Evolutionary conservation across 164 flowering plant genomes (phyloP).

Genomic region (Chimonanthus praecox): DNA sequence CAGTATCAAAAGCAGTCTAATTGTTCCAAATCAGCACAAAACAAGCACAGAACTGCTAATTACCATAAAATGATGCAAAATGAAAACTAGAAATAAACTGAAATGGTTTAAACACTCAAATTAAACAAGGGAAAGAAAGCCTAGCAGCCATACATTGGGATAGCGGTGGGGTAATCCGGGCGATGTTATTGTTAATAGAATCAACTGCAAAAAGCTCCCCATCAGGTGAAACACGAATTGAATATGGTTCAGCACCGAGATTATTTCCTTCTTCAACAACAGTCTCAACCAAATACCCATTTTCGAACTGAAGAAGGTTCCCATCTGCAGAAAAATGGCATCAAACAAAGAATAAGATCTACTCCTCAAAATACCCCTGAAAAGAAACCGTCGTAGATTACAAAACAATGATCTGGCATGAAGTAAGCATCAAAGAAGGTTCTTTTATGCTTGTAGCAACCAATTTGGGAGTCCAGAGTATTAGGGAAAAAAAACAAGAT

Average conservation of each 20-base stretch:
- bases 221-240: conserved; percentile 73
- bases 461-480: no score
- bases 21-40: background rate
- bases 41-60: background rate
- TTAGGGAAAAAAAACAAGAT: no score
- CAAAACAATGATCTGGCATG: conserved; percentile 14
- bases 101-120: background rate
- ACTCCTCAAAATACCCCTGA: conserved; percentile 2
- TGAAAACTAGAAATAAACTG: no score
- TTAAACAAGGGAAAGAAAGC: background rate
- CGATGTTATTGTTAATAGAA: conserved; percentile 78
- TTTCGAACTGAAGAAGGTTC: conserved; percentile 78
- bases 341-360: background rate
- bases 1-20: background rate
- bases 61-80: background rate
- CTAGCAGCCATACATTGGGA: conserved; percentile 66
- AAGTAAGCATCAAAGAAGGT: background rate
- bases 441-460: background rate
- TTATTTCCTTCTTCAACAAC: conserved; percentile 77
- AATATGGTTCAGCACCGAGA: conserved; percentile 85
- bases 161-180: conserved; percentile 80
- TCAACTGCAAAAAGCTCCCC: conserved; percentile 95
- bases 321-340: conserved; percentile 45
- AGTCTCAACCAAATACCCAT: conserved; percentile 92
- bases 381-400: conserved; percentile 3